Evolutionary conservation across 768 basidiomycete species (phyloP).

Genomic region (Phlegmacium glaucopus): DNA sequence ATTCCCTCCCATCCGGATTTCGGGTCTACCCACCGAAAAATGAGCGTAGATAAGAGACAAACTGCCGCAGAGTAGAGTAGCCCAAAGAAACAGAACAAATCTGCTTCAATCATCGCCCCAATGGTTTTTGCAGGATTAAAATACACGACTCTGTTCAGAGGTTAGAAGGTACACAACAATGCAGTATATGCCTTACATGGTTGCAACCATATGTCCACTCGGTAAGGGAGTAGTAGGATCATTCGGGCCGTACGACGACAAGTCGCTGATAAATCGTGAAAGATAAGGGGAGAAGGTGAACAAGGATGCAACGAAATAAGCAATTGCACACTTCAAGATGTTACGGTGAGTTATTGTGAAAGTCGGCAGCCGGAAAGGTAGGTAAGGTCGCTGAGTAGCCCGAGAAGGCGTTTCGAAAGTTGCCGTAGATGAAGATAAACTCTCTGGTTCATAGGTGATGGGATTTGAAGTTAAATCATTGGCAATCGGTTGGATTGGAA

Average conservation of each 20-base stretch:
- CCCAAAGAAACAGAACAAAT: constrained; percentile 72
- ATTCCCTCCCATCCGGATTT: constrained; percentile 69
- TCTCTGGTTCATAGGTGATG: constrained; percentile 13
- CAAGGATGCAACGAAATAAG: constrained; percentile 85
- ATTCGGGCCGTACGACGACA: constrained; percentile 49
- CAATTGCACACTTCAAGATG: constrained; percentile 86
- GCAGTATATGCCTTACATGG: constrained; percentile 57
- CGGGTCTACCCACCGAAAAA: constrained; percentile 78
- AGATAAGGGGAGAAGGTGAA: constrained; percentile 88
- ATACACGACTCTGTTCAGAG: constrained; percentile 62
- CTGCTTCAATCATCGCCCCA: constrained; percentile 91
- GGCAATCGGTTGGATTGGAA: background rate
- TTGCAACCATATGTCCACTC: constrained; percentile 90
- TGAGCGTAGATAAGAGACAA: constrained; percentile 70
- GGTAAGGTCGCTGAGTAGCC: background rate
- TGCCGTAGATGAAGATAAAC: constrained; percentile 7
- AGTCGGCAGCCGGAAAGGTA: constrained; percentile 23
- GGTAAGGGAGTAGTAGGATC: constrained; percentile 56
- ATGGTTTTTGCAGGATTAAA: constrained; percentile 93
- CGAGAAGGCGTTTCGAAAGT: background rate
- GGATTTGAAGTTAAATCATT: background rate
- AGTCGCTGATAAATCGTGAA: constrained; percentile 62
- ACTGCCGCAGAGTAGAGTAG: constrained; percentile 70
- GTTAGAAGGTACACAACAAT: background rate
- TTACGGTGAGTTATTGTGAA: constrained; percentile 58